phyloP scores from a whole-genome alignment of 2,329 filamentous ascomycete genomes.

The Fusarium sp. region DNA sequence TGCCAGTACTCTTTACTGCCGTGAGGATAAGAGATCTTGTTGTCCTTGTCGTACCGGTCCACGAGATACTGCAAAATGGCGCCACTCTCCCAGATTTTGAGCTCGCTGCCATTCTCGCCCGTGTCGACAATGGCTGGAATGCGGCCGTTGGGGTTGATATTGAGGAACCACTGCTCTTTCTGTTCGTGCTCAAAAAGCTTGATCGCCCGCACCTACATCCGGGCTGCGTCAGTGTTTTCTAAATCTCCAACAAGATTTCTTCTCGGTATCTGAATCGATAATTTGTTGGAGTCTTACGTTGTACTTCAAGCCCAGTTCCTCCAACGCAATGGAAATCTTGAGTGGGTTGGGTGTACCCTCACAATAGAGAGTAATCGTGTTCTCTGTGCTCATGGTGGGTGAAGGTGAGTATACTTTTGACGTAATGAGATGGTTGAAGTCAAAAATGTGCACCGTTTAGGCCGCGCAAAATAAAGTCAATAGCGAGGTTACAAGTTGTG shows the following conservation, averaged over 20 bases:
- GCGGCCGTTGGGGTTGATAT: slow-evolving; percentile 92
- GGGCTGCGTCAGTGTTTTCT: background rate
- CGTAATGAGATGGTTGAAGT: background rate
- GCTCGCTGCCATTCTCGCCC: slow-evolving; percentile 78
- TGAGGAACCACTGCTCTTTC: slow-evolving; percentile 87
- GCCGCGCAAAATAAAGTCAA: background rate
- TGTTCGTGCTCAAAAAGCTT: slow-evolving; percentile 80
- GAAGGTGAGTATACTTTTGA: background rate
- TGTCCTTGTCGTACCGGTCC: slow-evolving; percentile 82
- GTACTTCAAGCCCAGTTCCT: slow-evolving; percentile 86
- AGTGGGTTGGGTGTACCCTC: slow-evolving; percentile 88
- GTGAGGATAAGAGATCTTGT: slow-evolving; percentile 85
- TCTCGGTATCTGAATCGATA: background rate
- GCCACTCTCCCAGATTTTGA: slow-evolving; percentile 86
- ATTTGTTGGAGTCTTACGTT: slow-evolving; percentile 62
- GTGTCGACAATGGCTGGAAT: slow-evolving; percentile 89
- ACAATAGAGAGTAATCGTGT: slow-evolving; percentile 83
- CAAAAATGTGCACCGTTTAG: background rate
- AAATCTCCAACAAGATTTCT: background rate
- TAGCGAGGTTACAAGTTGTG: background rate
- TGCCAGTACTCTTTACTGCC: slow-evolving; percentile 83
- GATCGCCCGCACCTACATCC: slow-evolving; percentile 68
- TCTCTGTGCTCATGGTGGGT: slow-evolving; percentile 7
- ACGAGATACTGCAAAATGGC: slow-evolving; percentile 88
- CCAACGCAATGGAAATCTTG: slow-evolving; percentile 87